phyloP scores from a whole-genome alignment of 2,329 filamentous ascomycete genomes.

The Fusarium albidum region DNA sequence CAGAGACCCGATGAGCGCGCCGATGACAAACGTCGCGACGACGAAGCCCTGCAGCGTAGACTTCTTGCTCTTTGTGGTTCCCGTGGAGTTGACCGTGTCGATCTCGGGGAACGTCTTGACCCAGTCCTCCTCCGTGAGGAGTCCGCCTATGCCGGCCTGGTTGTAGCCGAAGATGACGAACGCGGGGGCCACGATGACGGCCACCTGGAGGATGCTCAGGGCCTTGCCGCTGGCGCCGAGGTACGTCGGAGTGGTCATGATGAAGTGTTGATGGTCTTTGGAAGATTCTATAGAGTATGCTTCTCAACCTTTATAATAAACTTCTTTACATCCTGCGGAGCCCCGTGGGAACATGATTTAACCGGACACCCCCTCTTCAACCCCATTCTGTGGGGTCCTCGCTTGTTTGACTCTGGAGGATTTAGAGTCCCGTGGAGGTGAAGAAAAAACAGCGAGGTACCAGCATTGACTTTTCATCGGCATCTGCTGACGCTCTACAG shows the following conservation, averaged over 20 bases:
- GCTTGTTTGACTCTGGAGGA: conserved; percentile 1
- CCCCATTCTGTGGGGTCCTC: conserved; percentile 25
- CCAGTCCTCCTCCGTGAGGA: conserved; percentile 70
- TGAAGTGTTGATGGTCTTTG: not conserved
- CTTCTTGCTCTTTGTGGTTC: conserved; percentile 47
- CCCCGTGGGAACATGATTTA: conserved; percentile 29
- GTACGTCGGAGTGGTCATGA: conserved; percentile 32
- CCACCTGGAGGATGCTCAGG: conserved; percentile 49
- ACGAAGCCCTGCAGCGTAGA: conserved; percentile 55
- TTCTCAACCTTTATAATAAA: conserved; percentile 14
- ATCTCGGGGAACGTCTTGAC: conserved; percentile 61
- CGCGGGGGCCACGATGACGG: conserved; percentile 52
- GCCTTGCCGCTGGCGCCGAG: conserved; percentile 48
- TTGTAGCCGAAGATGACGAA: conserved; percentile 64
- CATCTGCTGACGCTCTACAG: not conserved
- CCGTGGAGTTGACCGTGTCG: conserved; percentile 58
- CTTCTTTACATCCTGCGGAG: conserved; percentile 19
- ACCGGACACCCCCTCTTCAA: conserved; percentile 13
- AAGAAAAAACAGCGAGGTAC: not conserved
- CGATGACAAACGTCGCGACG: conserved; percentile 63
- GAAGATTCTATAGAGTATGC: no score
- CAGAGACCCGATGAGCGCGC: conserved; percentile 62
- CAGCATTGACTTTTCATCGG: not conserved
- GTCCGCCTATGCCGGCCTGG: conserved; percentile 74
- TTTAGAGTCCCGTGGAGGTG: not conserved